Evolutionary conservation across 257 asterid species (phyloP).

Genomic region (Gentiana macrophylla): DNA sequence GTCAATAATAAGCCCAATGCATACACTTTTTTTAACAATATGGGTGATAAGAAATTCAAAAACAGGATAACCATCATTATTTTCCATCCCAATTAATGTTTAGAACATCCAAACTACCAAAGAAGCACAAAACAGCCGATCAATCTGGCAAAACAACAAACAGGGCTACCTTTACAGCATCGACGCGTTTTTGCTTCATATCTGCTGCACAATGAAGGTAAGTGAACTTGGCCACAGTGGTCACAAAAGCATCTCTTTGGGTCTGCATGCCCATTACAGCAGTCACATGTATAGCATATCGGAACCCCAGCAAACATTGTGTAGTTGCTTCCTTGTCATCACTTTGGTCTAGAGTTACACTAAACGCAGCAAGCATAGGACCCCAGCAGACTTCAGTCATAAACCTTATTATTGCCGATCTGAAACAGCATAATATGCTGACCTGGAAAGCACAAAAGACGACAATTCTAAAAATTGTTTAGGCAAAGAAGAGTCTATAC

Average conservation of each 20-base stretch:
- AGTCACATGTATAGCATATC: slow-evolving; percentile 92
- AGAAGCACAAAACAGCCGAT: background rate
- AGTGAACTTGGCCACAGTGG: slow-evolving; percentile 96
- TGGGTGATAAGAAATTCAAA: too few species aligned
- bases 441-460: slow-evolving; percentile 40
- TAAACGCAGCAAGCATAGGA: slow-evolving; percentile 97
- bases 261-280: slow-evolving; percentile 96
- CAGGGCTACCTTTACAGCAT: slow-evolving; percentile 78
- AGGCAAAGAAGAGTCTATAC: background rate
- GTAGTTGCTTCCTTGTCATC: slow-evolving; percentile 89
- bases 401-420: slow-evolving; percentile 86
- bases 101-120: too few species aligned
- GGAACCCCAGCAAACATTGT: slow-evolving; percentile 87
- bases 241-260: slow-evolving; percentile 96
- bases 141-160: slow-evolving; percentile 12
- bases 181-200: slow-evolving; percentile 97
- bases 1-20: too few species aligned
- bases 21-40: too few species aligned
- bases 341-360: slow-evolving; percentile 95
- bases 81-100: too few species aligned
- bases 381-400: slow-evolving; percentile 99
- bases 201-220: slow-evolving; percentile 98
- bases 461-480: background rate
- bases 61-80: too few species aligned
- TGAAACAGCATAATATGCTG: slow-evolving; percentile 61